Base-by-base conservation (phyloP, 768 basidiomycete species). In the Mycena chlorophos region DNA sequence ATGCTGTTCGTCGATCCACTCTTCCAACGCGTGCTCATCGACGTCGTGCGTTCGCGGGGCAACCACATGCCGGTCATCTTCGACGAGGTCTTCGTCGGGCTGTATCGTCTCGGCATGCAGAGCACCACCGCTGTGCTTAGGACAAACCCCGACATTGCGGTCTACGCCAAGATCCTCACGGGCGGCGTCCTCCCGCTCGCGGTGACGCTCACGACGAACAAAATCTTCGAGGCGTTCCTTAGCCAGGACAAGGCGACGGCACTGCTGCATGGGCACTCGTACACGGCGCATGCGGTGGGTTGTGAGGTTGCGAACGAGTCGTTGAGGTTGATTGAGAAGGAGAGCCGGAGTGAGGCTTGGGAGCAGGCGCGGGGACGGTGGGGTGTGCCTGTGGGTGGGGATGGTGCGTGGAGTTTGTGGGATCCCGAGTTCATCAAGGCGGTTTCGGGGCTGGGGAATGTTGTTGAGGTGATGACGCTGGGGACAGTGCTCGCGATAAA, bases 1-100 rank as follows among this genome's bases (percentile, higher is more conserved):
- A 98, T 98, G 96, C 78, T 94, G 27, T 98, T 98, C 65, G 92
- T 98, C 23, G 96, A 98, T 67, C 96, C 96, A 8, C 84, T 98
- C 39, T 98, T 96, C 79, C 96, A 98, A 68, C 82, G 91, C 25
- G 76, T 94, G 27, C 70, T 98, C 60, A 74, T 98, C 37, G 93
- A 97, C 63, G 80, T 84, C 2, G 89, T 91, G 4, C 86, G 96
- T 55, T 70, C 77, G 23, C 64, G 66, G 28, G 68, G 68, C 13
- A 73, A 14, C 49, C 68, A 4, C 59, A 69, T 98, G 14, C 94
- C 96, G 0, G 88, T 98, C 61, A 85, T 98, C 55, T 98, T 90
- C 65, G 96, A 98, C 68, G 96, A 98, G 70, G 96, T 98, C 10
- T 98, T 98, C 66, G 84, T 88, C 22, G 96, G 96, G 0, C 77